Base-by-base conservation (phyloP, 2,329 filamentous ascomycete genomes). In the Westerdykella ornata region DNA sequence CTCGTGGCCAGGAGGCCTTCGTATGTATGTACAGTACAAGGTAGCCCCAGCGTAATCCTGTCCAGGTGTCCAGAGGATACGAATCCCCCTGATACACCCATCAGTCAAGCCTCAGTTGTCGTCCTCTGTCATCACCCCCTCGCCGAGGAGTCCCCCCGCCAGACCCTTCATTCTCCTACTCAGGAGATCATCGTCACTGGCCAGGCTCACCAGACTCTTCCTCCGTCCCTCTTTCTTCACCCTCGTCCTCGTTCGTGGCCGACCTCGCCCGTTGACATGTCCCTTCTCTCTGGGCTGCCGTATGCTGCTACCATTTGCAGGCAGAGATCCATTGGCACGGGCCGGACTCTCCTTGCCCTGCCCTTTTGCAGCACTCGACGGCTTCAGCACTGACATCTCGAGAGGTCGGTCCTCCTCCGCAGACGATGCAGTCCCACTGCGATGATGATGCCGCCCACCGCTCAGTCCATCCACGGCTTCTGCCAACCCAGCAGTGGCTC, bases 381-480 rank as follows among this genome's bases (percentile, higher is more conserved):
- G 33, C 11, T 47, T 44, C 31, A 64, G 42, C 5, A 68, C 56
- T 8, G 76, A 81, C 72, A 95, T 95, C 66, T 95, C 89, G 8
- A 96, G 65, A 3, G 87, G 85, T 15, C 73, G 69, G 39, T 94
- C 88, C 48, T 95, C 88, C 26, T 92, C 87, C 0, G 81, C 85
- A 9, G 81, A 84, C 12, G 72, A 85, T 65, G 79, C 84, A 0
- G 70, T 75, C 43, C 68, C 65, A 7, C 56, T 57, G 6, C 72
- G 66, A 39, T 70, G 67, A 54, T 79, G 74, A 50, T 75, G 70
- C 37, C 62, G 53, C 3, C 49, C 60, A 55, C 3, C 51, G 60
- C 72, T 66, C 45, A 58, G 62, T 12, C 52, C 78, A 28, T 72
- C 70, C n/a, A 72, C 94, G 84, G 8, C 88, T 72, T 41, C 88